Evolutionary conservation across 164 flowering plant species (phyloP), one percentile per base, ranked within the genome.

Genomic region (Malania oleifera): DNA sequence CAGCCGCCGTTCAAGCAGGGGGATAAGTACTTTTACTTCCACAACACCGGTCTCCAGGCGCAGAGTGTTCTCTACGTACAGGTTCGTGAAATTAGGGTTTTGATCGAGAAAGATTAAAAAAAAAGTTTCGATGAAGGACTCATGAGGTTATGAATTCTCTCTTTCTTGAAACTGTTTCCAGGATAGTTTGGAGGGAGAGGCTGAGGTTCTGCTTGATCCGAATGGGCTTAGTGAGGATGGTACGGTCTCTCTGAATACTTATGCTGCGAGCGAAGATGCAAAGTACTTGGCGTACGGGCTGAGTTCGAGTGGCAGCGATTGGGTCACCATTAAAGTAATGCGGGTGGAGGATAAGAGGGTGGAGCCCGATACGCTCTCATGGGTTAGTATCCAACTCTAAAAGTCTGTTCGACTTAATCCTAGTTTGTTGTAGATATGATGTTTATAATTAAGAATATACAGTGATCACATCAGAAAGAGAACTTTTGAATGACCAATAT

Each of bases 291-390:
- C 95, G 0, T 95, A 95, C 56, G 93, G 80, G 41, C 80, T 88
- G 60, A 89, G 98, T 73, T 66, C 87, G 1, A 95, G 96, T 63
- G 99, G 99, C 27, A 95, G 99, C 62, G 99, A 95, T 67, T 95
- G 99, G 99, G 90, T 86, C 20, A 89, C 84, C 0, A 79, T 95
- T 20, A 91, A 89, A 69, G 95, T 95, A n/a, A 85, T 89, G 87
- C 65, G 77, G 23, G 63, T 91, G 54, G 85, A 80, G 60, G 96
- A 91, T 66, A 82, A 80, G 76, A 59, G 0, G 9, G 72, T 68
- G 2, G 82, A 84, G 67, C 74, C 89, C 44, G 96, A 91, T 63
- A 76, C 80, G 19, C 54, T 91, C 31, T 78, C 82, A 19, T 91
- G 98, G 98, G 99, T 91, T 46, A 69, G 87, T 67, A 7, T 51